Percentiles rank a stretch among this genome's conserved stretches.
Evolutionary conservation across 1,139 yeast genomes (phyloP).

Genomic region (Taphrina sp.): DNA sequence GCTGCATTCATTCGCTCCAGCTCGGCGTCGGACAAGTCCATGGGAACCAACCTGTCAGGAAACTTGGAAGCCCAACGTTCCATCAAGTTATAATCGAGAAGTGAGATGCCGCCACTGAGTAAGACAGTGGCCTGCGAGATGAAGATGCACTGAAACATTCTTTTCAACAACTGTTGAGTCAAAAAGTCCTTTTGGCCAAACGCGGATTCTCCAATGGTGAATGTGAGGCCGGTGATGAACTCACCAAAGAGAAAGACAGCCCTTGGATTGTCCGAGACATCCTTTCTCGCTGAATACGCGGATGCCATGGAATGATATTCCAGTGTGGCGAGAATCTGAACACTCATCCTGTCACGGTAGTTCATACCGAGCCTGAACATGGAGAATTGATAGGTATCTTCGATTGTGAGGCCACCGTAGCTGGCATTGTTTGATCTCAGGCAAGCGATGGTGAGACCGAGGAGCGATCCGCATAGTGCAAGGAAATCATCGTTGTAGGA

Average conservation of each 20-base stretch:
- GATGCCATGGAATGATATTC: not conserved
- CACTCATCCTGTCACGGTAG: slow-evolving; percentile 8
- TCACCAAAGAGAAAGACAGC: slow-evolving; percentile 7
- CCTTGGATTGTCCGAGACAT: not conserved
- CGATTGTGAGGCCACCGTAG: slow-evolving; percentile 1
- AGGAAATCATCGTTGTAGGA: slow-evolving; percentile 8
- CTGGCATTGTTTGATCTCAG: not conserved
- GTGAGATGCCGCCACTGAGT: no score
- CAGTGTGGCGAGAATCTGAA: slow-evolving; percentile 11
- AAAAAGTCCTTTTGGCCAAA: not conserved
- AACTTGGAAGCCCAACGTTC: no score
- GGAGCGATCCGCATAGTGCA: slow-evolving; percentile 9
- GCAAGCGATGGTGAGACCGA: slow-evolving; percentile 9
- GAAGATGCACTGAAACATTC: no score
- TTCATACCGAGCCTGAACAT: not conserved
- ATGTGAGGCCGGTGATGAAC: slow-evolving; percentile 6
- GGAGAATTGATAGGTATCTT: not conserved
- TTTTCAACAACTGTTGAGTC: no score
- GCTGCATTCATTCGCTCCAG: slow-evolving; percentile 3
- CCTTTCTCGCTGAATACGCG: not conserved
- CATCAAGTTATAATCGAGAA: no score
- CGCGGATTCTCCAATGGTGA: no score
- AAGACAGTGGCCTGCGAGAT: no score
- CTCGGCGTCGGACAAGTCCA: slow-evolving; percentile 5
- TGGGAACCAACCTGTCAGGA: no score